These are phyloP conservation scores for Salmacisia buchloeana DNA, from an alignment of 1,284 basidiomycete species.

Conservation along the genomic window DNA sequence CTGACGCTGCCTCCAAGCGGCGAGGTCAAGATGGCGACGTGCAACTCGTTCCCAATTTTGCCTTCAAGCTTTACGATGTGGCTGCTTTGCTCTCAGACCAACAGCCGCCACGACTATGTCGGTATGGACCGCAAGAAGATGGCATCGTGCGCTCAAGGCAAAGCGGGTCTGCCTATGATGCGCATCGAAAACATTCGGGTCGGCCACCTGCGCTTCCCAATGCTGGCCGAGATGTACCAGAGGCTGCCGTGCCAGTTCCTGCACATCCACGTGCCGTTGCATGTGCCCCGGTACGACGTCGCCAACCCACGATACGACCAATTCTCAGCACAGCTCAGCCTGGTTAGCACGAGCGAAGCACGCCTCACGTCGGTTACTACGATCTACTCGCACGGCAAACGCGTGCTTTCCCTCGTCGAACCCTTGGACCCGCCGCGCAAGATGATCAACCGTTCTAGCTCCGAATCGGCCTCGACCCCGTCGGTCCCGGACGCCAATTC, in stretches of 20 bases:
- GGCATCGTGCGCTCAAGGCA: slow-evolving; percentile 31
- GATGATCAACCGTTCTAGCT: slow-evolving; percentile 14
- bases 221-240: slow-evolving; percentile 48
- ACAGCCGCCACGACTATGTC: slow-evolving; percentile 47
- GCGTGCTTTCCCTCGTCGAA: slow-evolving; percentile 46
- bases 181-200: slow-evolving; percentile 33
- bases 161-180: slow-evolving; percentile 32
- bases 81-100: slow-evolving; percentile 36
- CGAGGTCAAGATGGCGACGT: slow-evolving; percentile 18
- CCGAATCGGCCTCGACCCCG: slow-evolving; percentile 5
- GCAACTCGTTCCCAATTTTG: slow-evolving; percentile 33
- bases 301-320: slow-evolving; percentile 37
- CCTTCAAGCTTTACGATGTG: slow-evolving; percentile 49
- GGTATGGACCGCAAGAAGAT: slow-evolving; percentile 38
- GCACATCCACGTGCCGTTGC: slow-evolving; percentile 50
- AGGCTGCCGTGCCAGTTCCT: slow-evolving; percentile 52
- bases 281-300: slow-evolving; percentile 45
- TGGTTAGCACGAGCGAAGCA: slow-evolving; percentile 38
- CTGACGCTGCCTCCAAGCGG: slow-evolving; percentile 29
- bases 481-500: not conserved
- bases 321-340: slow-evolving; percentile 44
- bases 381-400: slow-evolving; percentile 50
- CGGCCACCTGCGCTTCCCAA: slow-evolving; percentile 45
- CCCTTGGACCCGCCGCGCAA: slow-evolving; percentile 41
- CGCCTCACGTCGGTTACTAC: slow-evolving; percentile 47